Percentiles rank a stretch among this genome's conserved stretches.
phyloP scores from a whole-genome alignment of 2,329 filamentous ascomycete genomes.

The Fusarium transvaalense region DNA sequence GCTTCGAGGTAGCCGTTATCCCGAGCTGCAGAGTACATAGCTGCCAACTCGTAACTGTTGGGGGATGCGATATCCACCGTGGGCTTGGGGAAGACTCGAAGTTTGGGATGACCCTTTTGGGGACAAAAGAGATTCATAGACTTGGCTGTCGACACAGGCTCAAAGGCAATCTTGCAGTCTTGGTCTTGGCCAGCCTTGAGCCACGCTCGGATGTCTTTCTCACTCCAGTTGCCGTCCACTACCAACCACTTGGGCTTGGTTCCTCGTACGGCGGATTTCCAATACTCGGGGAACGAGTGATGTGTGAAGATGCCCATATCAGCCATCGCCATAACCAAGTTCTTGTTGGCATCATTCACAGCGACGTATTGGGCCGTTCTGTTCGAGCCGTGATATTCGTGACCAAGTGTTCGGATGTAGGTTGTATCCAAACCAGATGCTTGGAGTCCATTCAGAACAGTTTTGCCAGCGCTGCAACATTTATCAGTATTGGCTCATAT shows the following conservation, averaged over 20 bases:
- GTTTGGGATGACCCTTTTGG: conserved; percentile 54
- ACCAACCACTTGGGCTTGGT: conserved; percentile 80
- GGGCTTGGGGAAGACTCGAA: conserved; percentile 69
- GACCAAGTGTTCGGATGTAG: conserved; percentile 70
- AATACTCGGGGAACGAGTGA: conserved; percentile 66
- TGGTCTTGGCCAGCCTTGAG: conserved; percentile 69
- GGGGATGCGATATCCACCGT: conserved; percentile 83
- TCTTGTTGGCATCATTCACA: conserved; percentile 85
- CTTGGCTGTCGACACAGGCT: conserved; percentile 90
- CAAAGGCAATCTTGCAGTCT: conserved; percentile 77
- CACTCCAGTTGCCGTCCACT: conserved; percentile 88
- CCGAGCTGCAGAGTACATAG: conserved; percentile 81
- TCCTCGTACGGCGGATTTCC: conserved; percentile 69
- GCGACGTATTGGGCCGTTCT: conserved; percentile 93
- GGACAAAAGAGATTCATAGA: conserved; percentile 74
- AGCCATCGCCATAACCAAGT: conserved; percentile 92
- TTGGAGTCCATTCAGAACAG: conserved; percentile 75
- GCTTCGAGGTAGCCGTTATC: conserved; percentile 76
- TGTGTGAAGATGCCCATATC: conserved; percentile 89
- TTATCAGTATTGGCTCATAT: conserved; percentile 21
- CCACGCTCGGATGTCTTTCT: conserved; percentile 75
- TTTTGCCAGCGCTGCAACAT: conserved; percentile 73
- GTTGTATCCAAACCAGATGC: conserved; percentile 72
- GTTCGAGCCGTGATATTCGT: conserved; percentile 62
- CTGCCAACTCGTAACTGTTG: conserved; percentile 82